Conservation (phyloP, 495 filamentous ascomycete species). For the Penicillium bovifimosum region DNA sequence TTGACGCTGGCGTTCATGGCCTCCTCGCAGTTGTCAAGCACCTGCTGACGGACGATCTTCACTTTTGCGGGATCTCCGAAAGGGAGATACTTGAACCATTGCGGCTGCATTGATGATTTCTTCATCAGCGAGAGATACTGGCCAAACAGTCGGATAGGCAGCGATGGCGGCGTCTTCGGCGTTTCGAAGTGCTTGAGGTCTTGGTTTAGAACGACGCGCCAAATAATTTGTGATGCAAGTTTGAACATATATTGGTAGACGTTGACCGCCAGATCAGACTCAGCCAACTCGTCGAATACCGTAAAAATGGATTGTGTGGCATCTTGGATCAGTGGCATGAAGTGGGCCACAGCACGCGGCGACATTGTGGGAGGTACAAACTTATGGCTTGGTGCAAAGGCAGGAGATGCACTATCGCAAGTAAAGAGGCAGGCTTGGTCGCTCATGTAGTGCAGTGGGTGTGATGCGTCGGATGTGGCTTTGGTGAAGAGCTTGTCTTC, state of each 20-base stretch:
- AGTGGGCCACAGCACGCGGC: too few relatives aligned
- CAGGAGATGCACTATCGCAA: too few relatives aligned
- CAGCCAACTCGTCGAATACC: neutral
- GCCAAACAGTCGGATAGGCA: neutral
- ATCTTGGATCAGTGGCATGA: neutral
- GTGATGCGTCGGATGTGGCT: neutral
- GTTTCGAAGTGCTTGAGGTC: neutral
- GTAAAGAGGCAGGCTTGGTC: too few relatives aligned
- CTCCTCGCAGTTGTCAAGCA: too few relatives aligned
- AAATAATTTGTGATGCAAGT: neutral
- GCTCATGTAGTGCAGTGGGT: neutral
- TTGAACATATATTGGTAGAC: neutral
- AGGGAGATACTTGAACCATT: neutral
- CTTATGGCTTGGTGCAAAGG: too few relatives aligned
- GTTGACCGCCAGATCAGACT: neutral
- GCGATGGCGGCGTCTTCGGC: neutral
- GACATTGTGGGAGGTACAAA: too few relatives aligned
- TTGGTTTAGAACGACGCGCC: neutral
- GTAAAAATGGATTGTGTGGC: neutral
- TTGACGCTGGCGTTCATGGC: too few relatives aligned
- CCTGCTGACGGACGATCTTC: neutral
- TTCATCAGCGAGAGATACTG: neutral
- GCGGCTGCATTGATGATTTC: neutral
- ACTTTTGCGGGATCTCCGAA: neutral
- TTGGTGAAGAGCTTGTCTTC: neutral